phyloP scores from a whole-genome alignment of 495 filamentous ascomycete genomes.

The Talaromyces adpressus region DNA sequence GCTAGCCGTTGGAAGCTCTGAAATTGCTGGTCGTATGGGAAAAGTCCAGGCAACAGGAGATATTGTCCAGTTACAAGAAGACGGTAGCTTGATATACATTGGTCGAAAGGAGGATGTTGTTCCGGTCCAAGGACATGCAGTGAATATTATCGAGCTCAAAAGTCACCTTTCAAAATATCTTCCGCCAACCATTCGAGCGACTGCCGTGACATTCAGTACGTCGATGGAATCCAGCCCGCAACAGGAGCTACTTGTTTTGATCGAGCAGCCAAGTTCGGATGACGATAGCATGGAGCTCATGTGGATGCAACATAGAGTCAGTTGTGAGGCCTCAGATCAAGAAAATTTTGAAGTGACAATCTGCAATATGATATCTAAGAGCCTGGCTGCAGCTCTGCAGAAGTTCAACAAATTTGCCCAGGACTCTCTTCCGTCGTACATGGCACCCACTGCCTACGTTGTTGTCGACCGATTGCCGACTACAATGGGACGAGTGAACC shows the following conservation, averaged over 20 bases:
- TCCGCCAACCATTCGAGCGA: slow-evolving; percentile 18
- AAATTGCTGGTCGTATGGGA: slow-evolving; percentile 19
- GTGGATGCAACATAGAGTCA: slow-evolving; percentile 14
- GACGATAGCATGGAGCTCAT: slow-evolving; percentile 19
- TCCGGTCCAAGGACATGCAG: slow-evolving; percentile 25
- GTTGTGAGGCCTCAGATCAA: slow-evolving; percentile 1
- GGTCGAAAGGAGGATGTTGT: slow-evolving; percentile 48
- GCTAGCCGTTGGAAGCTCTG: slow-evolving; percentile 26
- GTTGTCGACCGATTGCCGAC: slow-evolving; percentile 28
- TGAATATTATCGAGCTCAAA: slow-evolving; percentile 28
- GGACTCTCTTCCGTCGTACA: slow-evolving; percentile 25
- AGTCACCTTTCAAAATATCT: slow-evolving; percentile 21
- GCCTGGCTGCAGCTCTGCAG: slow-evolving; percentile 21
- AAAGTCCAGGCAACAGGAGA: slow-evolving; percentile 44
- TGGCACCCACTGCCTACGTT: slow-evolving; percentile 32
- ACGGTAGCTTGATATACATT: slow-evolving; percentile 49
- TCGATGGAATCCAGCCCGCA: slow-evolving; percentile 9
- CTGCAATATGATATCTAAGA: slow-evolving; percentile 14
- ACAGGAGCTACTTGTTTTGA: slow-evolving; percentile 20
- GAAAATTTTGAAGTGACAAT: slow-evolving; percentile 9
- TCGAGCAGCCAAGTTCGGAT: slow-evolving; percentile 19
- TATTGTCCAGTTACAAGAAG: slow-evolving; percentile 50
- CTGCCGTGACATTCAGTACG: slow-evolving; percentile 18
- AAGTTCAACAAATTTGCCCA: slow-evolving; percentile 28
- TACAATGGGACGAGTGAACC: slow-evolving; percentile 26